Percentiles rank a stretch among this genome's conserved stretches.
These are phyloP conservation scores for Berberis vulgaris DNA, from an alignment of 164 flowering plant genomes.

Conservation along the genomic window DNA sequence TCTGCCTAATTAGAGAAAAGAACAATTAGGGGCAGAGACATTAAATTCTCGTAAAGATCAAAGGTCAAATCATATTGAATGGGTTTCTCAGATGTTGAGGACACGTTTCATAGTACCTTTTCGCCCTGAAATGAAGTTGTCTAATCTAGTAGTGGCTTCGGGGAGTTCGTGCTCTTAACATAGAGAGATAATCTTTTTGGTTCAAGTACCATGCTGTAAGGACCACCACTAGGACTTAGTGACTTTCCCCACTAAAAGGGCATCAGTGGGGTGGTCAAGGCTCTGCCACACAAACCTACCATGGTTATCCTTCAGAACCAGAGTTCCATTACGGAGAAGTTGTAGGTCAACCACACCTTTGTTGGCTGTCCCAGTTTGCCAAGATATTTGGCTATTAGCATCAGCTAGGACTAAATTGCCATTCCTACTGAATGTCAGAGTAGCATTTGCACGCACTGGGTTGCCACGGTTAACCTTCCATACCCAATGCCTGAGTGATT, in stretches of 20 bases:
- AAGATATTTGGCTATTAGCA: slow-evolving; percentile 34
- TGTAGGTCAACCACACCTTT: slow-evolving; percentile 39
- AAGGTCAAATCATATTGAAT: no score
- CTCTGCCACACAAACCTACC: slow-evolving; percentile 50
- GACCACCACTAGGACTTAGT: slow-evolving; percentile 2
- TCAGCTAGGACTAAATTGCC: slow-evolving; percentile 51
- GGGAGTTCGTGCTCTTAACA: no score
- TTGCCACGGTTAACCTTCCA: slow-evolving; percentile 56
- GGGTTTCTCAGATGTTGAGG: no score
- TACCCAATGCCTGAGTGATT: slow-evolving; percentile 24
- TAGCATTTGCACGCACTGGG: slow-evolving; percentile 40
- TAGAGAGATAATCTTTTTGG: no score
- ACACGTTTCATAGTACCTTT: no score
- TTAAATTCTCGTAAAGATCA: no score
- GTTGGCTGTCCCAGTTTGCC: slow-evolving; percentile 49
- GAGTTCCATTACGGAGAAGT: slow-evolving; percentile 39
- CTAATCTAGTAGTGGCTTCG: no score
- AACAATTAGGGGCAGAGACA: no score
- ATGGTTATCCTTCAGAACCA: slow-evolving; percentile 33
- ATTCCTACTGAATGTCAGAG: slow-evolving; percentile 25
- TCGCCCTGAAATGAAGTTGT: no score
- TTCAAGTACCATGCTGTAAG: no score
- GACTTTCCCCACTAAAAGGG: slow-evolving; percentile 51
- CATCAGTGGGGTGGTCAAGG: slow-evolving; percentile 45
- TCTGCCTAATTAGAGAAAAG: no score